Evolutionary conservation across 2,329 filamentous ascomycete species (phyloP), one percentile per base, ranked within the genome.

Genomic region (Lojkania enalia): DNA sequence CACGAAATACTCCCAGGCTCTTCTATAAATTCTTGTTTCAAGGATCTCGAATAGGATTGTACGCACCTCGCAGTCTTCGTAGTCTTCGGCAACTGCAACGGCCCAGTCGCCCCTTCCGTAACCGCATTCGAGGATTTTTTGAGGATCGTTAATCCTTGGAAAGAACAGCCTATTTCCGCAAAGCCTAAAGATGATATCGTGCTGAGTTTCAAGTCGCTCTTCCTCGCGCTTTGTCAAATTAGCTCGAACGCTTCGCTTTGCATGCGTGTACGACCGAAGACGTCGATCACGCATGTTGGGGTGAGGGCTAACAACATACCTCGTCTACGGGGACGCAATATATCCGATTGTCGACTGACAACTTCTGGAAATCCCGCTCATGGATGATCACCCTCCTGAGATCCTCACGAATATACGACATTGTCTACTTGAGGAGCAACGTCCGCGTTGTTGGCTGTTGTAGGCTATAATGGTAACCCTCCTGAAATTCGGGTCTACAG

Each of bases 21-120:
- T n/a, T n/a, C n/a, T n/a, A n/a, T n/a, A n/a, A n/a, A n/a, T n/a
- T n/a, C n/a, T n/a, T n/a, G n/a, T n/a, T n/a, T n/a, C n/a, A n/a
- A n/a, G n/a, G n/a, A n/a, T n/a, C n/a, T n/a, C n/a, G n/a, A n/a
- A n/a, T n/a, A n/a, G n/a, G n/a, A n/a, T 33, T 11, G 9, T 9
- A 64, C 62, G 32, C 47, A 71, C 70, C 60, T 71, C 58, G 35
- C 67, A 66, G 35, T 71, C 58, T 16, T 63, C 62, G 42, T 61
- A 71, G 14, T 63, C 60, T 48, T 70, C 64, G 2, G 69, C 69
- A 40, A 68, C 60, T 20, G 66, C 58, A 7, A 68, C 56, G 3
- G 60, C 63, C 69, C 69, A 72, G 35, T 67, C 57, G 1, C 67
- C 69, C 23, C 58, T 57, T 20, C 70, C 70, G 51, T 71, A 71